Percentiles rank a stretch among this genome's conserved stretches.
Conservation (phyloP, 129 eudicot genomes). For the Lonicera japonica region DNA sequence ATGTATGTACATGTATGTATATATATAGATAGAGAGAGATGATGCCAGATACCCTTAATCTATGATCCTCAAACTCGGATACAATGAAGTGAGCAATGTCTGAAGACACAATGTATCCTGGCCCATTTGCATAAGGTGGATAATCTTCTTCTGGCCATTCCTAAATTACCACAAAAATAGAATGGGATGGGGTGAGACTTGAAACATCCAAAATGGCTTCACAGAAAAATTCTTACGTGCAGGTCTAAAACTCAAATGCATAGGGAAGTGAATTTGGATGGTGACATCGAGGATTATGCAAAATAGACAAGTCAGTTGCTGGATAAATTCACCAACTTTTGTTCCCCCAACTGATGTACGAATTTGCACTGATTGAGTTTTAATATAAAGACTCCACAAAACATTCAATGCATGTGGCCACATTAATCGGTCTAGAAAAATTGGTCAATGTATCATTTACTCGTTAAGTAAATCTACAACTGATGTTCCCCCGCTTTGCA, state of each 20-base stretch:
- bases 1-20: neutral
- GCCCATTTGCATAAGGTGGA: conserved; percentile 92
- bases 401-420: too few relatives aligned
- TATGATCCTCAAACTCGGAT: conserved; percentile 62
- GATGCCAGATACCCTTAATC: conserved; percentile 38
- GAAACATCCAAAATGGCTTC: neutral
- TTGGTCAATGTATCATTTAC: too few relatives aligned
- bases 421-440: too few relatives aligned
- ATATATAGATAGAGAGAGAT: conserved; percentile 1
- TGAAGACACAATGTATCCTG: conserved; percentile 79
- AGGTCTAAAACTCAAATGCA: too few relatives aligned
- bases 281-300: neutral
- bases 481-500: too few relatives aligned
- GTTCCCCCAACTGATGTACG: neutral
- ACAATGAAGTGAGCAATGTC: conserved; percentile 74
- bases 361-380: too few relatives aligned
- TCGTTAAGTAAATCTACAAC: too few relatives aligned
- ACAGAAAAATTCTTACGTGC: neutral
- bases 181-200: neutral
- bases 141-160: conserved; percentile 95
- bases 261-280: neutral
- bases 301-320: neutral
- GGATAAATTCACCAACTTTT: neutral
- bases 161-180: conserved; percentile 33
- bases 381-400: too few relatives aligned